A percentile compares a stretch with the other conserved stretches of the same genome.
Evolutionary conservation across 2,329 filamentous ascomycete species (phyloP).

Genomic region (Curvularia sp.): DNA sequence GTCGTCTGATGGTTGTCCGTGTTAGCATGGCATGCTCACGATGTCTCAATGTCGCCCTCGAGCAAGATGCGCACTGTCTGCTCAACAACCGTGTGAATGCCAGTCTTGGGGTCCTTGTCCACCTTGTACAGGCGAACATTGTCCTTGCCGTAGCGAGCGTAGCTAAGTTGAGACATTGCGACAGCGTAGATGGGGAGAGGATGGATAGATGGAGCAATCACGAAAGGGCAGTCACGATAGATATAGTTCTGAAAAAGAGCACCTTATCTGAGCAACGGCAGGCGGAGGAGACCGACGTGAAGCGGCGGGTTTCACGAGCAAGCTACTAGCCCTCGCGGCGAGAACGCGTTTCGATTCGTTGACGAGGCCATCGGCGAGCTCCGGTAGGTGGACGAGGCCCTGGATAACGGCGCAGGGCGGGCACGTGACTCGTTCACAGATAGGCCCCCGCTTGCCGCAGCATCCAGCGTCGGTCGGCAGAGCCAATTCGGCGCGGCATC

Average conservation of each 20-base stretch:
- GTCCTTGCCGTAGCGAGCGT: constrained; percentile 88
- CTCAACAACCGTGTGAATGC: constrained; percentile 85
- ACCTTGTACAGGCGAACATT: constrained; percentile 99
- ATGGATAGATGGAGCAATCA: constrained; percentile 22
- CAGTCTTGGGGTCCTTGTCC: constrained; percentile 76
- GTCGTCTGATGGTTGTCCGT: neutral
- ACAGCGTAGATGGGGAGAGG: constrained; percentile 7
- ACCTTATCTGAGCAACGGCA: constrained; percentile 40
- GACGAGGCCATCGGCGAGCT: constrained; percentile 45
- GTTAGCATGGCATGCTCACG: constrained; percentile 59
- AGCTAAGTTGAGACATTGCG: constrained; percentile 57
- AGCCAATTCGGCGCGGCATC: constrained; percentile 27
- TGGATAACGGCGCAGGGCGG: constrained; percentile 23
- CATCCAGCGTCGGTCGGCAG: constrained; percentile 16
- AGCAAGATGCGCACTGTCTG: constrained; percentile 94
- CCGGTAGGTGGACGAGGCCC: constrained; percentile 34
- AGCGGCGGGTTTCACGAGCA: constrained; percentile 33
- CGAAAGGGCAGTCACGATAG: constrained; percentile 29
- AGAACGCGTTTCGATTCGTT: constrained; percentile 36
- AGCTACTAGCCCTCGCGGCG: constrained; percentile 30
- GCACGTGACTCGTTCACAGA: constrained; percentile 35
- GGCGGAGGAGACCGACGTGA: constrained; percentile 45
- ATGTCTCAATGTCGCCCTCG: constrained; percentile 87
- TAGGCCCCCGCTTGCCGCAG: constrained; percentile 19
- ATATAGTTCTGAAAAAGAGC: constrained; percentile 33